Conservation (phyloP, 2,329 filamentous ascomycete genomes). For the Monosporascus sp. region DNA sequence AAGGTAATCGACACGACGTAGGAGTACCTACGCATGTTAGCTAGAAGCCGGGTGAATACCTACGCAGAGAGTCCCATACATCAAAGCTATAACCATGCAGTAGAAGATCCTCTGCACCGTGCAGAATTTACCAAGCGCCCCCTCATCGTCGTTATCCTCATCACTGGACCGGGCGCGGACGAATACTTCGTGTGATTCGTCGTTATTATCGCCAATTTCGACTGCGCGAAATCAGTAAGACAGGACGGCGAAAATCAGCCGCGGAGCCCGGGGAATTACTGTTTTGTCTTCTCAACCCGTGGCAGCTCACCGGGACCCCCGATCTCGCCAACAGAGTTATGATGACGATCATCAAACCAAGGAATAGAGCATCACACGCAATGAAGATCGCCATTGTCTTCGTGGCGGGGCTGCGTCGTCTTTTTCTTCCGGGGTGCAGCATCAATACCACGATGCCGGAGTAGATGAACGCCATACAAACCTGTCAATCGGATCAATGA, state of each 20-base stretch:
- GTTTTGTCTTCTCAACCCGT: conserved; percentile 23
- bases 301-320: conserved; percentile 29
- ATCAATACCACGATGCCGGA: conserved; percentile 25
- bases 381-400: conserved; percentile 22
- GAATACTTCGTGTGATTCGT: conserved; percentile 15
- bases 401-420: conserved; percentile 12
- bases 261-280: conserved; percentile 7
- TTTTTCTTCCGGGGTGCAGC: conserved; percentile 23
- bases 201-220: conserved; percentile 5
- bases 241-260: not conserved
- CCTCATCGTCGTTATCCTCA: conserved; percentile 10
- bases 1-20: conserved; percentile 24
- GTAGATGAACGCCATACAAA: conserved; percentile 25
- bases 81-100: conserved; percentile 22
- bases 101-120: conserved; percentile 10
- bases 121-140: conserved; percentile 25
- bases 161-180: conserved; percentile 28
- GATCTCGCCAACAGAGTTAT: conserved; percentile 27
- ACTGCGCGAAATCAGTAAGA: conserved; percentile 2
- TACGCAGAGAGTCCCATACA: conserved; percentile 18
- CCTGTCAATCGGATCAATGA: conserved; percentile 17
- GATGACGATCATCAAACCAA: conserved; percentile 24
- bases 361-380: conserved; percentile 26
- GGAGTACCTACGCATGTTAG: conserved; percentile 18
- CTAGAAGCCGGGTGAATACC: not conserved